phyloP scores from a whole-genome alignment of 805 yeast genomes.

The Barnettozyma populi region DNA sequence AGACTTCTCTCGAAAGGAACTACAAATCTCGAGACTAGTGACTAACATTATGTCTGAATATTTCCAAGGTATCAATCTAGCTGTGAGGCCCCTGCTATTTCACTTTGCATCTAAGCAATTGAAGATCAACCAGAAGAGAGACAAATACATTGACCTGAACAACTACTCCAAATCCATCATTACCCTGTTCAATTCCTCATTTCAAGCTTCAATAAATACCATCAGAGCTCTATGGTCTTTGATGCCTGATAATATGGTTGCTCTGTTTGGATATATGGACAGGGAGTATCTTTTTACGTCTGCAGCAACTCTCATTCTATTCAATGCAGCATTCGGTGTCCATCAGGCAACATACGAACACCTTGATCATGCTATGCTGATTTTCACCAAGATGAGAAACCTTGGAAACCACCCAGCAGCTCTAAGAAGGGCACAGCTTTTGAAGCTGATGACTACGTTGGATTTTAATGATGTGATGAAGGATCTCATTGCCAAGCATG shows the following conservation, averaged over 20 bases:
- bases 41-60: conserved; percentile 79
- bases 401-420: conserved; percentile 81
- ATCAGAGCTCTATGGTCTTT: conserved; percentile 70
- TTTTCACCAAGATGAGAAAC: conserved; percentile 70
- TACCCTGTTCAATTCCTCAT: conserved; percentile 67
- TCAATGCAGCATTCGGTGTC: conserved; percentile 77
- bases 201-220: conserved; percentile 76
- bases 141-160: conserved; percentile 57
- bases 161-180: conserved; percentile 62
- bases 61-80: conserved; percentile 75
- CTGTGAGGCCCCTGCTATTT: conserved; percentile 70
- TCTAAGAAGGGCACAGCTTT: conserved; percentile 61
- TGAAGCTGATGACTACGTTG: conserved; percentile 56
- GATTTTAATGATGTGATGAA: conserved; percentile 66
- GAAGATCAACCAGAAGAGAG: conserved; percentile 40
- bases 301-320: conserved; percentile 65
- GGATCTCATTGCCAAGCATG: conserved; percentile 51
- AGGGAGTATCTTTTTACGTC: conserved; percentile 76
- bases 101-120: conserved; percentile 70
- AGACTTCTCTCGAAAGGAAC: conserved; percentile 47
- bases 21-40: conserved; percentile 57
- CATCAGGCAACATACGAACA: conserved; percentile 70
- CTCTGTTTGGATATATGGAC: conserved; percentile 83
- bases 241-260: conserved; percentile 75
- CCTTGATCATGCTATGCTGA: conserved; percentile 63